phyloP scores from a whole-genome alignment of 2,329 filamentous ascomycete species.

The Grosmannia penicillata region DNA sequence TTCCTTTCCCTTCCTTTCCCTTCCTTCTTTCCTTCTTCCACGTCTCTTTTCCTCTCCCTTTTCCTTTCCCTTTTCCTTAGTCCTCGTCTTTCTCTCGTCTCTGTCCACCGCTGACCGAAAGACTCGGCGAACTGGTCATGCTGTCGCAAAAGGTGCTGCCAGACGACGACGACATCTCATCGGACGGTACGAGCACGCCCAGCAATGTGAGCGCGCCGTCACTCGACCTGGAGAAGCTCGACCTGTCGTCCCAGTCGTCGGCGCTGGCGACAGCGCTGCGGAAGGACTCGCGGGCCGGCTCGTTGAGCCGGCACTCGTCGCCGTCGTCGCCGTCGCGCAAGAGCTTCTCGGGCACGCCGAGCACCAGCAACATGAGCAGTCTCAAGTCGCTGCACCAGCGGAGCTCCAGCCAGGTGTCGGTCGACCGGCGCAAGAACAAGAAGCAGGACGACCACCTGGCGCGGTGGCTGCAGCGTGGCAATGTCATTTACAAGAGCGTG shows the following conservation, averaged over 20 bases:
- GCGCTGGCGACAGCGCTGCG: slow-evolving; percentile 26
- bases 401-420: slow-evolving; percentile 16
- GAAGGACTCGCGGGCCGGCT: slow-evolving; percentile 10
- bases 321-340: slow-evolving; percentile 3
- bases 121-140: slow-evolving; percentile 65
- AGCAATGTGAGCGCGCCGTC: slow-evolving; percentile 1
- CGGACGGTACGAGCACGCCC: slow-evolving; percentile 10
- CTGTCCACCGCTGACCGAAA: slow-evolving; percentile 16
- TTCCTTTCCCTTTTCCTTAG: background rate
- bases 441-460: slow-evolving; percentile 32
- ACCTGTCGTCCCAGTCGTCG: slow-evolving; percentile 11
- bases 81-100: too few relatives aligned
- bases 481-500: slow-evolving; percentile 55
- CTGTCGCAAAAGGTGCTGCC: slow-evolving; percentile 30
- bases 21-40: background rate
- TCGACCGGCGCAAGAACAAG: slow-evolving; percentile 16
- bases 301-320: slow-evolving; percentile 7
- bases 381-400: slow-evolving; percentile 13
- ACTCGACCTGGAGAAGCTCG: slow-evolving; percentile 6
- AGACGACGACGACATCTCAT: slow-evolving; percentile 19
- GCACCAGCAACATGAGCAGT: too few relatives aligned
- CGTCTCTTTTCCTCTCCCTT: background rate
- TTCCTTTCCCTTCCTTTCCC: background rate
- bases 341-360: too few relatives aligned
- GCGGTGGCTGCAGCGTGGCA: slow-evolving; percentile 44